Evolutionary conservation across 169 alveolate species (phyloP), one percentile per base, ranked within the genome.

Genomic region (Babesia ovis): DNA sequence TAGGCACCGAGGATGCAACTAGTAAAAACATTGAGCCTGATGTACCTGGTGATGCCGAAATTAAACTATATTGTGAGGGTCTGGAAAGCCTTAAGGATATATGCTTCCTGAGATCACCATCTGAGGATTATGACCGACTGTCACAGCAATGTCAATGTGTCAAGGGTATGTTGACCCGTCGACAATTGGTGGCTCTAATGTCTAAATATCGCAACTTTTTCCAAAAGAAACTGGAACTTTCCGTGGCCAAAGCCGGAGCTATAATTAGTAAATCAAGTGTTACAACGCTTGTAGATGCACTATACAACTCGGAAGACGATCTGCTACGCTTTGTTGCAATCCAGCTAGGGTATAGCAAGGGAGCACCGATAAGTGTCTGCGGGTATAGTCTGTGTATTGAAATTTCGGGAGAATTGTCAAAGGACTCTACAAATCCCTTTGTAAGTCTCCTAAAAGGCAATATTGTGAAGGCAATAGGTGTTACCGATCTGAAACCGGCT

Each of bases 21-120:
- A 3, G 42, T 18, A 29, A n/a, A 5, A 42, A 23, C 8, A 20
- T 6, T 29, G 25, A 39, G 0, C 12, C 57, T 8, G 23, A 0
- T 0, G n/a, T 32, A 0, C 0, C 20, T 8, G 27, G 22, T 8
- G 69, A 41, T 9, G 4, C 56, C 18, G 79, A 68, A 23, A 41
- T 68, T 11, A 41, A 54, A 5, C 22, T 14, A 14, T 68, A 41
- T 37, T 68, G 79, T 27, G 54, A 23, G 34, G 68, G 68, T 29
- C 4, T 68, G 0, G 43, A 51, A 6, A n/a, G 54, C 9, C 53
- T 68, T 20, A 56, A 68, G 55, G 69, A 57, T 32, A 68, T 68
- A 9, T 68, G 79, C 31, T 54, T 68, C 16, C 46, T 68, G 42
- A 57, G 69, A 46, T 14, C 31, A 9, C 5, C 31, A 20, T 43